Evolutionary conservation across 805 yeast genomes (phyloP).

Genomic region (Candida easanensis): DNA sequence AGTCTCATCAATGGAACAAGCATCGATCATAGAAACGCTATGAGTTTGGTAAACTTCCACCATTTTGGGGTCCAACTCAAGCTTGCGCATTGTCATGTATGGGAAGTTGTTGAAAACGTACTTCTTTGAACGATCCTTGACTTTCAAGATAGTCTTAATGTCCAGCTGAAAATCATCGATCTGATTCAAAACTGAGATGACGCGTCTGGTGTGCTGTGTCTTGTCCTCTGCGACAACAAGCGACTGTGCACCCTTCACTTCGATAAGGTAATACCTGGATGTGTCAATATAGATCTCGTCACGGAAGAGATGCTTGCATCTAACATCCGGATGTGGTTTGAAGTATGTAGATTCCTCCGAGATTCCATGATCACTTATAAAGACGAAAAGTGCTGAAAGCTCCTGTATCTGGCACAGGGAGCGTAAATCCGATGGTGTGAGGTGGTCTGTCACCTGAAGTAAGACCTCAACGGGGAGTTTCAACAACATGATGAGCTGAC

Average conservation of each 20-base stretch:
- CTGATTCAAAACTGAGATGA: slow-evolving; percentile 12
- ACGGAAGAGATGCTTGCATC: slow-evolving; percentile 3
- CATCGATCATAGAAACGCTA: neutral
- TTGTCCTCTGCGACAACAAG: slow-evolving; percentile 15
- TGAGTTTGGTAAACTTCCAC: slow-evolving; percentile 7
- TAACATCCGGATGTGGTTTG: slow-evolving; percentile 9
- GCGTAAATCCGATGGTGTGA: slow-evolving; percentile 13
- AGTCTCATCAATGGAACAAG: slow-evolving; percentile 2
- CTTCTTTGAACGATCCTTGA: slow-evolving; percentile 4
- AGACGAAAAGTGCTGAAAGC: slow-evolving; percentile 11
- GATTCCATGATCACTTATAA: slow-evolving; percentile 7
- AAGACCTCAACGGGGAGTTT: slow-evolving; percentile 13
- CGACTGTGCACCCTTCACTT: slow-evolving; percentile 17
- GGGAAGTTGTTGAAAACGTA: slow-evolving; percentile 11
- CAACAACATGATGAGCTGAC: slow-evolving; percentile 4
- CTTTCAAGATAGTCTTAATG: slow-evolving; percentile 2
- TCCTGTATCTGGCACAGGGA: slow-evolving; percentile 10
- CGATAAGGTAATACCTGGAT: slow-evolving; percentile 15
- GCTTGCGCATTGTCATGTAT: slow-evolving; percentile 3
- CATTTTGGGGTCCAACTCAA: slow-evolving; percentile 13
- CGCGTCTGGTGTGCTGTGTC: slow-evolving; percentile 12
- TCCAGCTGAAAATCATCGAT: slow-evolving; percentile 7
- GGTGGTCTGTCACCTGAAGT: slow-evolving; percentile 14
- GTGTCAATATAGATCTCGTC: slow-evolving; percentile 6
- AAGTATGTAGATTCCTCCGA: slow-evolving; percentile 2